Percentiles rank a stretch among this genome's conserved stretches.
Evolutionary conservation across 2,329 filamentous ascomycete species (phyloP).

Genomic region (Exophiala oligosperma): DNA sequence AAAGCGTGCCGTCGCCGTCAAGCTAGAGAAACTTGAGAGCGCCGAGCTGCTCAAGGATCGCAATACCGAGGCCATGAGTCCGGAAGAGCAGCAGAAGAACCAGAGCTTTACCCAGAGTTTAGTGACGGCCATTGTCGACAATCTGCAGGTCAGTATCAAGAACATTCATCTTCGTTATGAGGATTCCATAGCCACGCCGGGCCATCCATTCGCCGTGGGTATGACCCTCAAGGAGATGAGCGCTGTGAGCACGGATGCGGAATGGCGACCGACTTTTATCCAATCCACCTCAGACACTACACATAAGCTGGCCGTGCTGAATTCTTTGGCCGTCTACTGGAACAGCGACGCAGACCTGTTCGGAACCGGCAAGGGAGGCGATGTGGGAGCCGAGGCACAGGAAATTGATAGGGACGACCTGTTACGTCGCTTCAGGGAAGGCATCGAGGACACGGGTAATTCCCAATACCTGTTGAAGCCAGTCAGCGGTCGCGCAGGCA

Average conservation of each 20-base stretch:
- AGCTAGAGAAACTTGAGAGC: conserved; percentile 98
- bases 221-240: conserved; percentile 95
- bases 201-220: conserved; percentile 91
- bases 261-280: conserved; percentile 96
- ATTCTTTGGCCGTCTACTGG: conserved; percentile 93
- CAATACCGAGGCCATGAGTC: conserved; percentile 87
- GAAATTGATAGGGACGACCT: conserved; percentile 72
- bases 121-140: conserved; percentile 96
- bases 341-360: conserved; percentile 88
- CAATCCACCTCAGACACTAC: conserved; percentile 80
- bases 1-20: conserved; percentile 79
- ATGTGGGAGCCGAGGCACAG: conserved; percentile 58
- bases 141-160: conserved; percentile 94
- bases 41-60: conserved; percentile 92
- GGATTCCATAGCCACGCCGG: conserved; percentile 91
- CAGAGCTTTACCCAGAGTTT: conserved; percentile 97
- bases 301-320: conserved; percentile 90
- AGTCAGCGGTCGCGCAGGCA: conserved; percentile 89
- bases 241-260: conserved; percentile 89
- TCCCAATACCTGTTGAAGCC: conserved; percentile 97
- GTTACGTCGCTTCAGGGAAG: conserved; percentile 71
- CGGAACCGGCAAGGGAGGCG: conserved; percentile 74
- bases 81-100: conserved; percentile 94
- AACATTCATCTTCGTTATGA: conserved; percentile 99
- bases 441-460: conserved; percentile 73